Conservation (phyloP, 495 filamentous ascomycete species). For the Amorphotheca resinae region DNA sequence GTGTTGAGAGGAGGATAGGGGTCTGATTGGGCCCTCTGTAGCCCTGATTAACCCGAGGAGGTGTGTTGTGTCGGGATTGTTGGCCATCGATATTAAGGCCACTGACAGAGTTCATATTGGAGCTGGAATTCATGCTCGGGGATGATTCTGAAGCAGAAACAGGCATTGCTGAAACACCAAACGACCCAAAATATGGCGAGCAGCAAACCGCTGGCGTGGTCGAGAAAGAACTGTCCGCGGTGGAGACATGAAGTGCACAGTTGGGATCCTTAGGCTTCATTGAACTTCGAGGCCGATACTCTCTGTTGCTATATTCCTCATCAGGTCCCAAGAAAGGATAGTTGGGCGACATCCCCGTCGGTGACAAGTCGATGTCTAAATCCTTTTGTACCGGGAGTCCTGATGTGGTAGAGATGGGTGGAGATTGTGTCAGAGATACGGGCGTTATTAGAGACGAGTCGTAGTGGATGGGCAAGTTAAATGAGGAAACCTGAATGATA, state of each 20-base stretch:
- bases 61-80: conserved; percentile 1
- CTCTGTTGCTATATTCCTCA: conserved; percentile 5
- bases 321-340: conserved; percentile 4
- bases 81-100: conserved; percentile 2
- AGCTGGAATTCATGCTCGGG: conserved; percentile 4
- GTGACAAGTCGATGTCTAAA: conserved; percentile 11
- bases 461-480: conserved; percentile 15
- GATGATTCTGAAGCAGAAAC: conserved; percentile 7
- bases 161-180: conserved; percentile 9
- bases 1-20: conserved; percentile 12
- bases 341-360: conserved; percentile 5
- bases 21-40: conserved; percentile 8
- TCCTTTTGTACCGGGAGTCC: not conserved
- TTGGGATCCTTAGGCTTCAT: conserved; percentile 17
- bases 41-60: not conserved
- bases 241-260: conserved; percentile 2
- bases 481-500: conserved; percentile 19
- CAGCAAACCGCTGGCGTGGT: conserved; percentile 5
- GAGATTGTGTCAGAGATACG: conserved; percentile 11
- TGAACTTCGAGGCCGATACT: conserved; percentile 4
- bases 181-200: conserved; percentile 7
- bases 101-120: conserved; percentile 3
- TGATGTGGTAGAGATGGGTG: conserved; percentile 1
- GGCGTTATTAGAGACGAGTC: conserved; percentile 18
- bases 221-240: conserved; percentile 10